These are phyloP conservation scores for Spathaspora passalidarum DNA, from an alignment of 805 yeast species.

Conservation along the genomic window DNA sequence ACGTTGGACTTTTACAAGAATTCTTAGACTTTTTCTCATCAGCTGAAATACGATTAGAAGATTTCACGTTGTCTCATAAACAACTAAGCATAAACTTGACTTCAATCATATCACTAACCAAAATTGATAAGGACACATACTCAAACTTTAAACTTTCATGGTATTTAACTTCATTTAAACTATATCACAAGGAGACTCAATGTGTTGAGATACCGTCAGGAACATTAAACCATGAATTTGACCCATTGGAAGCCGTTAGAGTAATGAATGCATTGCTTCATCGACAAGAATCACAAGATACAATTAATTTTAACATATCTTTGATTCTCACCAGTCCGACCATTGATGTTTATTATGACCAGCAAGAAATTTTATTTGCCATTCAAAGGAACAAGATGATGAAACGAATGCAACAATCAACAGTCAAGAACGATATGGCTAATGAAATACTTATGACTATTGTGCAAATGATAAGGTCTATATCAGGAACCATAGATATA, in stretches of 20 bases:
- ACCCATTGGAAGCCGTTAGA: slow-evolving; percentile 19
- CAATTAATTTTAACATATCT: slow-evolving; percentile 12
- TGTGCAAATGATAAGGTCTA: slow-evolving; percentile 13
- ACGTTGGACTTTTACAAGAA: slow-evolving; percentile 2
- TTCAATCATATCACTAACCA: slow-evolving; percentile 16
- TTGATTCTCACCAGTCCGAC: slow-evolving; percentile 33
- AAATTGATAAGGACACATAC: slow-evolving; percentile 8
- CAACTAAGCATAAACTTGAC: slow-evolving; percentile 16
- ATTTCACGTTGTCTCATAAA: slow-evolving; percentile 19
- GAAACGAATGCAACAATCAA: slow-evolving; percentile 7
- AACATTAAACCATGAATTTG: slow-evolving; percentile 21
- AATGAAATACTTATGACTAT: slow-evolving; percentile 6
- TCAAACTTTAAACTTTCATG: slow-evolving; percentile 14
- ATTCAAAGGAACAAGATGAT: slow-evolving; percentile 6
- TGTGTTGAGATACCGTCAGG: slow-evolving; percentile 37
- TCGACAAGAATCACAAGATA: slow-evolving; percentile 5
- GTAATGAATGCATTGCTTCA: slow-evolving; percentile 15
- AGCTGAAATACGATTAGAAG: slow-evolving; percentile 22
- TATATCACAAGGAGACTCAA: slow-evolving; percentile 26
- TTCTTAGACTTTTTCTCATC: slow-evolving; percentile 7
- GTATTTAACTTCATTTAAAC: slow-evolving; percentile 25
- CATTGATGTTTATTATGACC: slow-evolving; percentile 37
- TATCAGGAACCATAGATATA: slow-evolving; percentile 22
- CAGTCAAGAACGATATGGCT: slow-evolving; percentile 5
- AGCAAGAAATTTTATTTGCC: slow-evolving; percentile 19